Percentiles rank a stretch among this genome's conserved stretches.
These are phyloP conservation scores for Termitomyces titanicus DNA, from an alignment of 768 basidiomycete species.

Conservation along the genomic window DNA sequence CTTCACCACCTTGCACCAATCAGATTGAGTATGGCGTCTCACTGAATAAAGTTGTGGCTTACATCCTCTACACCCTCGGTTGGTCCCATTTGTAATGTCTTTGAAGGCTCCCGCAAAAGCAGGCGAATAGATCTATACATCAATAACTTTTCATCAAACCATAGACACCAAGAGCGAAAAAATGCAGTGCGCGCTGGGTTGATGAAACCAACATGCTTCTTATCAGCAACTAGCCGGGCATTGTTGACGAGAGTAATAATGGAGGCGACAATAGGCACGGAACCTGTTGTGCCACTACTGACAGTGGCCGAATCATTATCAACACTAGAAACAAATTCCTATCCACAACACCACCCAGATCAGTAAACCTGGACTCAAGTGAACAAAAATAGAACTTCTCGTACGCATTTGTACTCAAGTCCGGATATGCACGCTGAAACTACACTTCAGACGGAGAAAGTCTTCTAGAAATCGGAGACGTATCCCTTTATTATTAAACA, in stretches of 20 bases:
- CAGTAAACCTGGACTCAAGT: neutral
- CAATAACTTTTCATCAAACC: neutral
- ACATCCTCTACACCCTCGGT: conserved; percentile 43
- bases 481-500: conserved; percentile 30
- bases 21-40: neutral
- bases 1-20: conserved; percentile 31
- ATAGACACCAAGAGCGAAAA: neutral
- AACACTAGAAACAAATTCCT: conserved; percentile 15
- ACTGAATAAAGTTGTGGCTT: conserved; percentile 1
- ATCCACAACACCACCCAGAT: neutral
- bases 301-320: conserved; percentile 23
- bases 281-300: conserved; percentile 29
- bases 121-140: conserved; percentile 23
- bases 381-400: conserved; percentile 19
- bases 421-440: conserved; percentile 28
- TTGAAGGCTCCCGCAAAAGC: conserved; percentile 34
- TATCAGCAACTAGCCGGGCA: conserved; percentile 30
- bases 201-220: conserved; percentile 38
- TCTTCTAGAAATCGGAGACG: conserved; percentile 1
- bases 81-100: conserved; percentile 39
- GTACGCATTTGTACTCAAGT: conserved; percentile 34
- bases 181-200: conserved; percentile 29
- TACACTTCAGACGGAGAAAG: neutral
- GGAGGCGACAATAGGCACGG: conserved; percentile 29
- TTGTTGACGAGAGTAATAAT: conserved; percentile 38